Conservation (phyloP, 2,329 filamentous ascomycete genomes). For the Fusarium phyllophilum region DNA sequence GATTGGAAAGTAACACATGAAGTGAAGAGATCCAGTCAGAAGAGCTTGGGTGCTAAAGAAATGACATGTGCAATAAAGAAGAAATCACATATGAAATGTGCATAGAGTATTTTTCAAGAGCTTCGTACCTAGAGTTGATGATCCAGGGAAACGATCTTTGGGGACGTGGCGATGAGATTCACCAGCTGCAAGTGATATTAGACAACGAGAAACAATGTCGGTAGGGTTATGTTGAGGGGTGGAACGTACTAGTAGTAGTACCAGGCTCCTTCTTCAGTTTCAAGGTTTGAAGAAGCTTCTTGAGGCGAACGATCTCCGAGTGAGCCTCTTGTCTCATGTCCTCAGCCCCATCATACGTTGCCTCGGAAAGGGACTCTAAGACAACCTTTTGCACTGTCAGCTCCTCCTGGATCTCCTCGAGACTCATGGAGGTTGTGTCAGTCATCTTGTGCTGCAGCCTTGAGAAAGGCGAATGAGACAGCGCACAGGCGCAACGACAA, state of each 20-base stretch:
- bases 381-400: constrained; percentile 56
- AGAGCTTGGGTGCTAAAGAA: neutral
- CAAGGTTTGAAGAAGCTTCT: constrained; percentile 41
- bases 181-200: constrained; percentile 1
- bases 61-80: neutral
- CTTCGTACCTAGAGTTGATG: constrained; percentile 27
- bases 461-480: constrained; percentile 24
- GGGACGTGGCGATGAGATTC: constrained; percentile 2
- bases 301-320: constrained; percentile 47
- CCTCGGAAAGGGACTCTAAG: constrained; percentile 52
- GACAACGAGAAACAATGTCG: neutral
- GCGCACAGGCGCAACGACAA: constrained; percentile 24
- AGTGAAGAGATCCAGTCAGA: neutral
- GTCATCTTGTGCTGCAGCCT: constrained; percentile 23
- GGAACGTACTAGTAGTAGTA: constrained; percentile 6
- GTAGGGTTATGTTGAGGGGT: neutral
- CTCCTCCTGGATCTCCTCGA: constrained; percentile 52
- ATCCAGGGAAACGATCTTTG: neutral
- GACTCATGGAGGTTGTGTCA: constrained; percentile 25
- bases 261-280: constrained; percentile 12
- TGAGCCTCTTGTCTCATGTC: constrained; percentile 43
- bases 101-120: neutral
- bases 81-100: neutral
- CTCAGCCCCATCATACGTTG: constrained; percentile 45
- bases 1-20: neutral